A percentile compares a stretch with the other conserved stretches of the same genome.
Evolutionary conservation across 768 basidiomycete species (phyloP).

Genomic region (Pseudohyphozyma bogoriensis): DNA sequence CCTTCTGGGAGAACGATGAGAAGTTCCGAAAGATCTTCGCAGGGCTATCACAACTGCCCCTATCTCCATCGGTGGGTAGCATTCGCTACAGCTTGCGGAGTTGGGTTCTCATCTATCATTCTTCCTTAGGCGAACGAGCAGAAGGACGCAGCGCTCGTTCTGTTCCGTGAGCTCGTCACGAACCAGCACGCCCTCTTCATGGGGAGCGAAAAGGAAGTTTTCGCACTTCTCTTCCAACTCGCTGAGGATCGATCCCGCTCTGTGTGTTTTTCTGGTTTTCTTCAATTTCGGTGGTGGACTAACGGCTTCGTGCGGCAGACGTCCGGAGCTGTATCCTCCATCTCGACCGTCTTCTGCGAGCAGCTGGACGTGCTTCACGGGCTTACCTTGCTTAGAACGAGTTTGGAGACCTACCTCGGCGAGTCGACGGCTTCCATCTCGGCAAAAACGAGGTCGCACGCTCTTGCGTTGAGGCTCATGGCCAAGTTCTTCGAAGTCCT

Average conservation of each 20-base stretch:
- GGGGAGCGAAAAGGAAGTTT: conserved; percentile 24
- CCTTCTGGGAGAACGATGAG: conserved; percentile 9
- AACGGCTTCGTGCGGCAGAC: too few relatives aligned
- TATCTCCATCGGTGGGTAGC: conserved; percentile 2
- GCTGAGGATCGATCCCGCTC: conserved; percentile 17
- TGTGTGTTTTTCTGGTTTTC: not conserved
- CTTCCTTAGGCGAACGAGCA: not conserved
- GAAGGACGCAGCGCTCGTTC: conserved; percentile 19
- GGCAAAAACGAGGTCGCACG: conserved; percentile 16
- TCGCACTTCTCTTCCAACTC: conserved; percentile 24
- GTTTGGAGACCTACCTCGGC: conserved; percentile 11
- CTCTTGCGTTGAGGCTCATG: conserved; percentile 24
- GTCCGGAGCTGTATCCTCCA: not conserved
- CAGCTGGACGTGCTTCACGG: conserved; percentile 31
- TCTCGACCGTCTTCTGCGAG: conserved; percentile 18
- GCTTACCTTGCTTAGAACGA: conserved; percentile 19
- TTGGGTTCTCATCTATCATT: not conserved
- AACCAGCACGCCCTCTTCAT: conserved; percentile 25
- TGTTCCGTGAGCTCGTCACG: conserved; percentile 25
- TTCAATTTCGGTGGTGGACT: too few relatives aligned
- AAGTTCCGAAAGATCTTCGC: conserved; percentile 11
- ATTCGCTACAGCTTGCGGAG: too few relatives aligned
- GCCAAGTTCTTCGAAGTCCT: conserved; percentile 23
- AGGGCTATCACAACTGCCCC: conserved; percentile 3
- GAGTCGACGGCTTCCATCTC: not conserved